A percentile compares a stretch with the other conserved stretches of the same genome.
Evolutionary conservation across 129 eudicot genomes (phyloP).

Genomic region (Tagetes patula): DNA sequence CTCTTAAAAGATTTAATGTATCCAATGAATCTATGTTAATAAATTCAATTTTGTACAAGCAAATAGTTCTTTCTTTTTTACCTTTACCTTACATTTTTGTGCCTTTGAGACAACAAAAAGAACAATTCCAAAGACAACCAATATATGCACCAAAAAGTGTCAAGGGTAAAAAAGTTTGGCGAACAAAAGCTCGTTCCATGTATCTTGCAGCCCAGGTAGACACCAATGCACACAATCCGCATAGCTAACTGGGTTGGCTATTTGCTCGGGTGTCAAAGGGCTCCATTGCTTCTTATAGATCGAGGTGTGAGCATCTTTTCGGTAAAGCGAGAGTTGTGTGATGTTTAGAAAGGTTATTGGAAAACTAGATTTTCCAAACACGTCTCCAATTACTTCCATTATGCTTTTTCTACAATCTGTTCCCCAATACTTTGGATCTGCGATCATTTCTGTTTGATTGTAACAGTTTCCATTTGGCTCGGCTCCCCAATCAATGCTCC

Average conservation of each 20-base stretch:
- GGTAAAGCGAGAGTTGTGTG: slow-evolving; percentile 69
- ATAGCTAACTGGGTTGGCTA: slow-evolving; percentile 62
- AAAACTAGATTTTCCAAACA: slow-evolving; percentile 50
- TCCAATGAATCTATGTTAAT: too few species aligned
- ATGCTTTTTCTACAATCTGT: slow-evolving; percentile 62
- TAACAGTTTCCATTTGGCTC: slow-evolving; percentile 70
- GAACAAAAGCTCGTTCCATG: slow-evolving; percentile 75
- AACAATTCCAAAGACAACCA: slow-evolving; percentile 16
- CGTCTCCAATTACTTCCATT: slow-evolving; percentile 62
- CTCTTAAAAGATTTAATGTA: neutral
- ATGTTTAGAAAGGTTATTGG: slow-evolving; percentile 73
- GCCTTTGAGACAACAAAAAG: slow-evolving; percentile 10
- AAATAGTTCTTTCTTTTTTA: neutral
- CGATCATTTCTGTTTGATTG: slow-evolving; percentile 68
- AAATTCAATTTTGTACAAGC: too few species aligned
- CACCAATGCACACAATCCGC: slow-evolving; percentile 91
- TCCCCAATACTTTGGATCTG: slow-evolving; percentile 82
- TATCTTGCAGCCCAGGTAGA: slow-evolving; percentile 80
- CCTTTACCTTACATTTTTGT: slow-evolving; percentile 5
- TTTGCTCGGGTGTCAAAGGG: slow-evolving; percentile 66
- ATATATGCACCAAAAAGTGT: slow-evolving; percentile 27
- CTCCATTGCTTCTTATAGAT: slow-evolving; percentile 83
- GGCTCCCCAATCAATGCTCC: slow-evolving; percentile 87
- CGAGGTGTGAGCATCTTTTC: slow-evolving; percentile 84
- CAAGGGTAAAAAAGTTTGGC: slow-evolving; percentile 76